Percentiles rank a stretch among this genome's conserved stretches.
phyloP scores from a whole-genome alignment of 176 grass and related monocot species.

The Olyra latifolia region DNA sequence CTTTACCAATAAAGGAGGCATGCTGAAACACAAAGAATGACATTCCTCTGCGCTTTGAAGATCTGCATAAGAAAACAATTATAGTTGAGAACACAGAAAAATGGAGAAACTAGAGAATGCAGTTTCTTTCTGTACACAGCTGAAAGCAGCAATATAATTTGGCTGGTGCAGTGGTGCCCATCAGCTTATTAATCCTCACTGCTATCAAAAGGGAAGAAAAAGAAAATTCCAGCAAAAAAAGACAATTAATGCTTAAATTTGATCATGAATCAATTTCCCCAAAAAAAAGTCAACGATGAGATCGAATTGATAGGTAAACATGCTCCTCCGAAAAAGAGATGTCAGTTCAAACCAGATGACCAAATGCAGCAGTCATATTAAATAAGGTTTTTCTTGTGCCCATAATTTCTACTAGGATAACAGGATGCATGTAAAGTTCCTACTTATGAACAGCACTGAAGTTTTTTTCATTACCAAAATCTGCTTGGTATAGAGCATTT shows the following conservation, averaged over 20 bases:
- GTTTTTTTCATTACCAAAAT: background rate
- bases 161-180: background rate
- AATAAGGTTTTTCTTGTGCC: too few species aligned
- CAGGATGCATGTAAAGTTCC: background rate
- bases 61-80: slow-evolving; percentile 57
- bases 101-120: background rate
- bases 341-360: too few species aligned
- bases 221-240: background rate
- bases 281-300: background rate
- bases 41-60: slow-evolving; percentile 96
- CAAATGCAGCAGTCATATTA: too few species aligned
- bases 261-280: background rate
- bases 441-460: background rate
- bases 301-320: too few species aligned
- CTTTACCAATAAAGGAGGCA: slow-evolving; percentile 92
- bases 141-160: background rate
- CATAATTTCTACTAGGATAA: background rate
- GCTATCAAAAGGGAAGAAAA: background rate
- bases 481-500: background rate
- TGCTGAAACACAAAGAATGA: slow-evolving; percentile 70
- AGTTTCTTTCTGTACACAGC: background rate
- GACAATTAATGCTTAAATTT: background rate
- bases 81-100: background rate
- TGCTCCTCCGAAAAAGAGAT: too few species aligned
- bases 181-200: background rate